phyloP scores from a whole-genome alignment of 208 protist genomes.

The Porcisia deanei region DNA sequence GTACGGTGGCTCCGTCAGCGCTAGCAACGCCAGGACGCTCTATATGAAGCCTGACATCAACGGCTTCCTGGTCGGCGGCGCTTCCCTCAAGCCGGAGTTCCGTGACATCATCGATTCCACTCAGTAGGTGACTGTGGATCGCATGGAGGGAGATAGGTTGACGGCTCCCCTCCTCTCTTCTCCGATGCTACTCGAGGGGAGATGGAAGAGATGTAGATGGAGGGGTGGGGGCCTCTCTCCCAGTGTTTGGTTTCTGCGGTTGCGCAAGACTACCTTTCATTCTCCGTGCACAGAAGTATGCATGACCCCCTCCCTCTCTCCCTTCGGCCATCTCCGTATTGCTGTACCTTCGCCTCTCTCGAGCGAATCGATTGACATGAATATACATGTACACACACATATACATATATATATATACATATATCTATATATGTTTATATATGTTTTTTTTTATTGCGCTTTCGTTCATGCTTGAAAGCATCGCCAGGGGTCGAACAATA shows the following conservation, averaged over 20 bases:
- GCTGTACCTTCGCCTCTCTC: no score
- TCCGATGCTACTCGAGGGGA: neutral
- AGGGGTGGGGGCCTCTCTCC: neutral
- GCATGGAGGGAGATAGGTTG: neutral
- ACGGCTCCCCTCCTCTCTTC: neutral
- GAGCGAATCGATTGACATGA: no score
- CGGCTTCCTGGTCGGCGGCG: constrained; percentile 99
- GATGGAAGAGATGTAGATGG: neutral
- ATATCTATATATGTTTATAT: neutral
- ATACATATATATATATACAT: neutral
- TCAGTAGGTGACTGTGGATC: constrained; percentile 10
- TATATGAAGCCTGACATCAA: constrained; percentile 95
- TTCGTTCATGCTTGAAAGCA: neutral
- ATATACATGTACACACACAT: no score
- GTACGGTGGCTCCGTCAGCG: constrained; percentile 98
- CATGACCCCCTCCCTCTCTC: neutral
- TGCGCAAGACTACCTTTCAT: no score
- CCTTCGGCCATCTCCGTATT: neutral
- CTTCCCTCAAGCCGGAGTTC: constrained; percentile 97
- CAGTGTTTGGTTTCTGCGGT: no score
- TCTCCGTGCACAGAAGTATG: neutral
- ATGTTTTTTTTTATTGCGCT: neutral
- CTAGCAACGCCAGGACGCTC: constrained; percentile 90
- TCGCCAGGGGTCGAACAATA: neutral
- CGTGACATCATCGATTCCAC: constrained; percentile 94